Percentiles rank a stretch among this genome's conserved stretches.
phyloP scores from a whole-genome alignment of 345 rosid species.

The Dovyalis caffra region DNA sequence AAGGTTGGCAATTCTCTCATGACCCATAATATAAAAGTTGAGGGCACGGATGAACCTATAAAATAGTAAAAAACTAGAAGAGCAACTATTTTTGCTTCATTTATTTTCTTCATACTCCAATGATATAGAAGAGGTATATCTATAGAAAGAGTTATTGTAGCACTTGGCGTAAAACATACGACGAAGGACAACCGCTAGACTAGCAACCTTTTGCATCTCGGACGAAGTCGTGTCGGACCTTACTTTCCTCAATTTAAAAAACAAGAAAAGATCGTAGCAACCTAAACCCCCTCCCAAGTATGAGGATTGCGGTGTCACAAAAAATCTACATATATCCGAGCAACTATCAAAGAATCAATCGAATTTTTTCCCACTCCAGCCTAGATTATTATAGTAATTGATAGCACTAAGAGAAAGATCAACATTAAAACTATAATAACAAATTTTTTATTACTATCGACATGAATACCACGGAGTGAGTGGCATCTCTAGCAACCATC shows the following conservation, averaged over 20 bases:
- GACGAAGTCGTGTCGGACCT: constrained; percentile 60
- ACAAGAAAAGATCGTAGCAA: constrained; percentile 52
- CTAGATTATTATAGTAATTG: constrained; percentile 53
- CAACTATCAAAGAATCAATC: constrained; percentile 41
- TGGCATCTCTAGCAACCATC: constrained; percentile 43
- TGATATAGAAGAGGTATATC: constrained; percentile 53
- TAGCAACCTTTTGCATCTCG: constrained; percentile 66
- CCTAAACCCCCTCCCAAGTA: constrained; percentile 58
- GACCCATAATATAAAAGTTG: constrained; percentile 59
- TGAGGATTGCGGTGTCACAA: constrained; percentile 41
- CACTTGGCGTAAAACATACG: constrained; percentile 53
- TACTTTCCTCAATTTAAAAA: constrained; percentile 59
- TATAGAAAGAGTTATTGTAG: constrained; percentile 47
- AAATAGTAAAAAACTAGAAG: constrained; percentile 51
- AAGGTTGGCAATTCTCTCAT: constrained; percentile 54
- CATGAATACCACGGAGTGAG: constrained; percentile 46
- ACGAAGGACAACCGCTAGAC: constrained; percentile 60
- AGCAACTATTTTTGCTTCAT: constrained; percentile 33
- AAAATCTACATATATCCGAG: constrained; percentile 50
- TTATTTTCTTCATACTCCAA: constrained; percentile 30
- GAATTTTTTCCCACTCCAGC: constrained; percentile 44
- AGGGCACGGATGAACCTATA: constrained; percentile 65
- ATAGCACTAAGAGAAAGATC: constrained; percentile 41
- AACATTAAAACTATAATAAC: constrained; percentile 54
- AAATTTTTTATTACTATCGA: constrained; percentile 62